Evolutionary conservation across 2,329 filamentous ascomycete genomes (phyloP).

Genomic region (Colletotrichum sp.): DNA sequence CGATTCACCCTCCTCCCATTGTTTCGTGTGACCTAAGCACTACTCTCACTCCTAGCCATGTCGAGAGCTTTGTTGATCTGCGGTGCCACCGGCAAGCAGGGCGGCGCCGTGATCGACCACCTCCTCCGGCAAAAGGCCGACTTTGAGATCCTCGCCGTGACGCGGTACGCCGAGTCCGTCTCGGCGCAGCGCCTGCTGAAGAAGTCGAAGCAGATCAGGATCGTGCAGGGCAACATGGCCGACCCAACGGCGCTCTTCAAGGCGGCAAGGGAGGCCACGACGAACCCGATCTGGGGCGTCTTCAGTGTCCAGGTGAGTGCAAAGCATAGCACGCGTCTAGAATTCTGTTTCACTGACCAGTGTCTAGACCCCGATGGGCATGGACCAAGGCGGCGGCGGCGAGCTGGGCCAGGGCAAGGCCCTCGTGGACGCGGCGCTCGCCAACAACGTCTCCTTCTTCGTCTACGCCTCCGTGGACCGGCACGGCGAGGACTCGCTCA

Average conservation of each 20-base stretch:
- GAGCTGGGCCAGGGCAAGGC: constrained; percentile 57
- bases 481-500: constrained; percentile 54
- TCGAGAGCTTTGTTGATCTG: constrained; percentile 34
- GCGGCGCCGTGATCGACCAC: constrained; percentile 35
- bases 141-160: constrained; percentile 63
- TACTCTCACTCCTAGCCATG: constrained; percentile 12
- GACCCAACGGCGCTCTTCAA: constrained; percentile 55
- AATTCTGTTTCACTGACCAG: not conserved
- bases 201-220: constrained; percentile 50
- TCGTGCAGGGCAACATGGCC: constrained; percentile 64
- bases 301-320: constrained; percentile 58
- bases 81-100: constrained; percentile 43
- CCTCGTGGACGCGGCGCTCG: constrained; percentile 59
- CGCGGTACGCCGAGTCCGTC: constrained; percentile 57
- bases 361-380: constrained; percentile 20
- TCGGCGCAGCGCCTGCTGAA: constrained; percentile 52
- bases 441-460: constrained; percentile 60
- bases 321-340: no score
- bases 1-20: not conserved
- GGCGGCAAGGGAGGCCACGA: constrained; percentile 32
- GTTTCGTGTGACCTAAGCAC: not conserved
- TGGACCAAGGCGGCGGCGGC: constrained; percentile 42
- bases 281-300: constrained; percentile 58
- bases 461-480: constrained; percentile 68
- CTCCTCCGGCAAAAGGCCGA: constrained; percentile 33